A percentile compares a stretch with the other conserved stretches of the same genome.
phyloP scores from a whole-genome alignment of 2,329 filamentous ascomycete species.

The Sporothrix luriei region DNA sequence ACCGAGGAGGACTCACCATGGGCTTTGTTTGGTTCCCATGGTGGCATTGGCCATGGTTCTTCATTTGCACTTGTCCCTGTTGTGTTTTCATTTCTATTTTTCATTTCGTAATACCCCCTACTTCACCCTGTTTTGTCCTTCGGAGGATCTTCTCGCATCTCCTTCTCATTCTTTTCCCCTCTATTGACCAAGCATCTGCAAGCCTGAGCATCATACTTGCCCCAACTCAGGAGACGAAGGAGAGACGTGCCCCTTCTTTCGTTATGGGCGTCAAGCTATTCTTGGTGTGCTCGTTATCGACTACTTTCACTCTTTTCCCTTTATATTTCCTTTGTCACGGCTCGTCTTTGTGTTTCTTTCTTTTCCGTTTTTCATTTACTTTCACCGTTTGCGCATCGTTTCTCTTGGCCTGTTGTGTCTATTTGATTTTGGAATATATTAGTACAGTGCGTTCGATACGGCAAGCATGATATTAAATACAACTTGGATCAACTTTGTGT shows the following conservation, averaged over 20 bases:
- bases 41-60: not conserved
- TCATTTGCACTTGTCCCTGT: not conserved
- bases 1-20: not conserved
- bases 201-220: not conserved
- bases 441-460: conserved; percentile 17
- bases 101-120: conserved; percentile 20
- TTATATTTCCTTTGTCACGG: conserved; percentile 10
- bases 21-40: not conserved
- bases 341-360: conserved; percentile 18
- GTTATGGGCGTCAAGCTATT: not conserved
- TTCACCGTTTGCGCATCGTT: not conserved
- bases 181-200: not conserved
- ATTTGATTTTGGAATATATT: conserved; percentile 16
- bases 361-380: not conserved
- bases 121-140: not conserved
- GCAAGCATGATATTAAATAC: conserved; percentile 20
- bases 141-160: not conserved
- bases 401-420: not conserved
- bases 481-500: not conserved
- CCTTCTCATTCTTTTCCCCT: not conserved
- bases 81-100: not conserved
- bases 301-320: not conserved
- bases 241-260: not conserved
- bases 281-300: not conserved
- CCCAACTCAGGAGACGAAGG: not conserved